Conservation (phyloP, 225 moss, liverwort and hornwort genomes). For the Thuidium tamariscinum region DNA sequence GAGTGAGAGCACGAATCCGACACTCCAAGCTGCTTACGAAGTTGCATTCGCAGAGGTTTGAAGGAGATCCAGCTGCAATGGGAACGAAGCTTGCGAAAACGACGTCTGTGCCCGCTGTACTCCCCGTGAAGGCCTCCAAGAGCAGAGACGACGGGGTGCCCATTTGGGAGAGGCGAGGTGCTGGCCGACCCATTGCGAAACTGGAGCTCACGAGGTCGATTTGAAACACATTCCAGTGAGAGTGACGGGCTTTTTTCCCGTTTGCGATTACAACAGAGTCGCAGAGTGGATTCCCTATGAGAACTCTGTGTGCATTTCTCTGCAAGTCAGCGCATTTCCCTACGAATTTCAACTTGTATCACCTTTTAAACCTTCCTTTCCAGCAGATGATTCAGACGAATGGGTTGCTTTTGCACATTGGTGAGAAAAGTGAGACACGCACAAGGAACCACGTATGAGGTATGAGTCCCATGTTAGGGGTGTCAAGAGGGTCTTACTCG, state of each 20-base stretch:
- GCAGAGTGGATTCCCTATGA: neutral
- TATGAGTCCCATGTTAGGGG: neutral
- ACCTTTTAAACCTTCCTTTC: neutral
- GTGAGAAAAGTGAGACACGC: neutral
- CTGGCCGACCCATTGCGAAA: constrained; percentile 15
- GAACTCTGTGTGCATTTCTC: neutral
- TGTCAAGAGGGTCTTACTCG: neutral
- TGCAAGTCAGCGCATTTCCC: neutral
- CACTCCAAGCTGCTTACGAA: constrained; percentile 27
- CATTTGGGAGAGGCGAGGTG: constrained; percentile 30
- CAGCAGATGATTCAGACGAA: neutral
- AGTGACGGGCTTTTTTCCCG: neutral
- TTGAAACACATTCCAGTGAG: neutral
- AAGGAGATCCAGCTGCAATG: neutral
- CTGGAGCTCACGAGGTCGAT: constrained; percentile 34
- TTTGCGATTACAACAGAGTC: neutral
- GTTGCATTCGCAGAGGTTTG: constrained; percentile 23
- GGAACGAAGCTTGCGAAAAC: neutral
- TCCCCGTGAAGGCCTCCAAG: neutral
- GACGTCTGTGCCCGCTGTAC: constrained; percentile 4
- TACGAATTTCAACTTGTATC: neutral
- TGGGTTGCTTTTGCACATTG: neutral
- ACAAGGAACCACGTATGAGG: neutral
- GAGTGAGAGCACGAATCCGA: neutral
- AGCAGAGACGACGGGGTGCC: neutral